Evolutionary conservation across 306 rosid species (phyloP).

Genomic region (Cucurbita maxima): DNA sequence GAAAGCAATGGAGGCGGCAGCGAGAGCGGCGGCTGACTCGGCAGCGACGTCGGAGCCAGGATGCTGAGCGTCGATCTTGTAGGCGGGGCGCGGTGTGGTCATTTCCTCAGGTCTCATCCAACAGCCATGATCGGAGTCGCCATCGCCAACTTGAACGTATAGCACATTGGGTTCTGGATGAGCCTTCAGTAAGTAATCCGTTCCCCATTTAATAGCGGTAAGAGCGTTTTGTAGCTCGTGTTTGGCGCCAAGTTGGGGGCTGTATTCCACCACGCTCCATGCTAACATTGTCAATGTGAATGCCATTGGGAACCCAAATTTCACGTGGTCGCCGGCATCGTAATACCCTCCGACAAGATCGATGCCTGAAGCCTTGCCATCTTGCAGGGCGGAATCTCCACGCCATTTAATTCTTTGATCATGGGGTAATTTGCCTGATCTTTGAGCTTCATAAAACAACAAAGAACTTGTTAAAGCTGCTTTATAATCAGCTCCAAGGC

Average conservation of each 20-base stretch:
- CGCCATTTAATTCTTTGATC: slow-evolving; percentile 42
- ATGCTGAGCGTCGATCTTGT: slow-evolving; percentile 14
- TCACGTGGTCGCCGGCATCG: slow-evolving; percentile 59
- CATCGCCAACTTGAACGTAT: slow-evolving; percentile 40
- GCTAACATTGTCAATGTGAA: slow-evolving; percentile 49
- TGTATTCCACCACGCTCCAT: slow-evolving; percentile 48
- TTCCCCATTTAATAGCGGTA: slow-evolving; percentile 48
- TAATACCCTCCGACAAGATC: slow-evolving; percentile 57
- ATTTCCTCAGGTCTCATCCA: slow-evolving; percentile 69
- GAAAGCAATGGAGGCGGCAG: slow-evolving; percentile 45
- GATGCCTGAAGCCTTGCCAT: slow-evolving; percentile 28
- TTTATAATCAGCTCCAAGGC: not conserved
- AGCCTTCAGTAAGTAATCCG: slow-evolving; percentile 43
- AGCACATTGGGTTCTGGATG: slow-evolving; percentile 24
- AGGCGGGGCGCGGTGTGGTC: slow-evolving; percentile 28
- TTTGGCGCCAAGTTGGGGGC: not conserved
- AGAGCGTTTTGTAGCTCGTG: slow-evolving; percentile 26
- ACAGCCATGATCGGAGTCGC: slow-evolving; percentile 37
- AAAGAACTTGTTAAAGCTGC: slow-evolving; percentile 2
- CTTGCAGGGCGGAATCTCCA: slow-evolving; percentile 40
- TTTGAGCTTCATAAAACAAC: slow-evolving; percentile 7
- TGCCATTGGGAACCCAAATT: slow-evolving; percentile 56
- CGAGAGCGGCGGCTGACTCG: slow-evolving; percentile 50
- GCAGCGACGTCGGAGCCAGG: slow-evolving; percentile 61
- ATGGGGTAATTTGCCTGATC: slow-evolving; percentile 36